Conservation (phyloP, 768 basidiomycete species). For the Boletellus ananas region DNA sequence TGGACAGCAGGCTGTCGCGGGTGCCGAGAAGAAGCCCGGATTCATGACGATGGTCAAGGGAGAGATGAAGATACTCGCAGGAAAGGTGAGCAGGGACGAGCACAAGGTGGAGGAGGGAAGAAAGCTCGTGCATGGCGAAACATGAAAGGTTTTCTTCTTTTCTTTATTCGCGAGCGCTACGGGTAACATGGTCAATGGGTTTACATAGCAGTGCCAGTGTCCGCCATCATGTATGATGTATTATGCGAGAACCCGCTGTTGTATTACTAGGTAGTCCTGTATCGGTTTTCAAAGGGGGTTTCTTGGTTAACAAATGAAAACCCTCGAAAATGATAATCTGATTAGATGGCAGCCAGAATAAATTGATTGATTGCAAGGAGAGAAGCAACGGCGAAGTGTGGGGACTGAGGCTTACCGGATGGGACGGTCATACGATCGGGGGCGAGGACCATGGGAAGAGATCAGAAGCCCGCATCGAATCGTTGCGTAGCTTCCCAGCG, state of each 20-base stretch:
- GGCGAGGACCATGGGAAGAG: too few species aligned
- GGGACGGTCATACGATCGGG: too few species aligned
- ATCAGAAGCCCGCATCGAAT: too few species aligned
- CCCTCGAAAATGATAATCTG: too few species aligned
- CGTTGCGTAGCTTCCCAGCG: too few species aligned
- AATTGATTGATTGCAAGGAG: too few species aligned
- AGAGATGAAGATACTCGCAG: constrained; percentile 32
- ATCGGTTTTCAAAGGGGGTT: background rate
- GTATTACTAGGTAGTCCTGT: constrained; percentile 1
- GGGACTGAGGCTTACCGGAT: too few species aligned
- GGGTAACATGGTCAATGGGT: background rate
- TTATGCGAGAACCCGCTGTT: constrained; percentile 1
- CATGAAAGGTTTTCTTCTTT: constrained; percentile 7
- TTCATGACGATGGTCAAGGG: constrained; percentile 32
- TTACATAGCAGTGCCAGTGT: constrained; percentile 1
- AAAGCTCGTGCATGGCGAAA: constrained; percentile 23
- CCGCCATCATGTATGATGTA: constrained; percentile 1
- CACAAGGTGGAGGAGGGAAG: constrained; percentile 28
- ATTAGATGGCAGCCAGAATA: too few species aligned
- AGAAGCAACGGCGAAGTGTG: too few species aligned
- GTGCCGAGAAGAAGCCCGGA: constrained; percentile 21
- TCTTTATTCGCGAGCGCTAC: too few species aligned
- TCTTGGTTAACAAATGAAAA: too few species aligned
- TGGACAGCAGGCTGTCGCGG: background rate
- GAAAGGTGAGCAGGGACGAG: constrained; percentile 28